A percentile compares a stretch with the other conserved stretches of the same genome.
phyloP scores from a whole-genome alignment of 2,329 filamentous ascomycete genomes.

The Ceratocystis huliohia region DNA sequence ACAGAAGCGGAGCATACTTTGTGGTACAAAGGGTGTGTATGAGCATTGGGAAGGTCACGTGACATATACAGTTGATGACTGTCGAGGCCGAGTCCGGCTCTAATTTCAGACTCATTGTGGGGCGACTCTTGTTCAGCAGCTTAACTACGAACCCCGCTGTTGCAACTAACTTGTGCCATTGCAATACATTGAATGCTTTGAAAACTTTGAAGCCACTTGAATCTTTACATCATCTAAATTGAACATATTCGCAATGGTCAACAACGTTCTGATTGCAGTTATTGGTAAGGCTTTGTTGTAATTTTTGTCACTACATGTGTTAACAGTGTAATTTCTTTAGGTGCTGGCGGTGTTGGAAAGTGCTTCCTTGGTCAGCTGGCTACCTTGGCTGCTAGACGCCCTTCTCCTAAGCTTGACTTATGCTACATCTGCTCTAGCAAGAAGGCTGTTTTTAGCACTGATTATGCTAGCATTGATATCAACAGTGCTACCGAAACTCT shows the following conservation, averaged over 20 bases:
- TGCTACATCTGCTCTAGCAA: constrained; percentile 78
- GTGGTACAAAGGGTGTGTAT: too few species aligned
- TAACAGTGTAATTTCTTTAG: constrained; percentile 34
- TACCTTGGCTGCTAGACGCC: constrained; percentile 50
- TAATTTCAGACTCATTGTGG: constrained; percentile 10
- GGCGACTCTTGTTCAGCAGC: neutral
- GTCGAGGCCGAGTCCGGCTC: constrained; percentile 14
- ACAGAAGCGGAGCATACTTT: too few species aligned
- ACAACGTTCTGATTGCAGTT: constrained; percentile 41
- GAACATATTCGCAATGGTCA: constrained; percentile 23
- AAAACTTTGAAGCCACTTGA: neutral
- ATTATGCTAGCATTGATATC: constrained; percentile 57
- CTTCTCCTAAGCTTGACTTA: constrained; percentile 58
- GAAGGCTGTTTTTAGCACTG: constrained; percentile 62
- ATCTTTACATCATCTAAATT: neutral
- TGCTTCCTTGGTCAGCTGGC: constrained; percentile 77
- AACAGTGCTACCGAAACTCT: constrained; percentile 50
- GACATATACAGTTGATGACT: neutral
- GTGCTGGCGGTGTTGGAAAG: constrained; percentile 85
- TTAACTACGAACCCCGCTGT: neutral
- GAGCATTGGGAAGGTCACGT: too few species aligned
- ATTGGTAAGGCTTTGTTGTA: constrained; percentile 31
- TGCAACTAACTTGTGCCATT: neutral
- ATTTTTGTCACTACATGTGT: neutral
- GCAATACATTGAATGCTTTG: neutral